phyloP scores from a whole-genome alignment of 495 filamentous ascomycete species.

The Achaetomiella virescens region DNA sequence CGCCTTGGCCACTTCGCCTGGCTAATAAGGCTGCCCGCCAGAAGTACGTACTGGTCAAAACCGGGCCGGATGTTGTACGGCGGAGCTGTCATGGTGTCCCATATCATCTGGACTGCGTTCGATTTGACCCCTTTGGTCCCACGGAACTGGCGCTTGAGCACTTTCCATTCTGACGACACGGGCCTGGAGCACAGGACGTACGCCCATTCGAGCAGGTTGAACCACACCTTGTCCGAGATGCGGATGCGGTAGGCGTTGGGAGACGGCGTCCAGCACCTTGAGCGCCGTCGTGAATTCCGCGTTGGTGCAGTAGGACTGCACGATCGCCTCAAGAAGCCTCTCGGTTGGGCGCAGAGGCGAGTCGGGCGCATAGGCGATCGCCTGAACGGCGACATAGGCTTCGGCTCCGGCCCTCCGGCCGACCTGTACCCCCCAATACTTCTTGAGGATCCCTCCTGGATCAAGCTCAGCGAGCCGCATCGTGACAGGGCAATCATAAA shows the following conservation, averaged over 20 bases:
- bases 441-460: constrained; percentile 17
- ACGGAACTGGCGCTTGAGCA: constrained; percentile 6
- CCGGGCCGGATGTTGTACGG: constrained; percentile 26
- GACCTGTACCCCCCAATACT: constrained; percentile 19
- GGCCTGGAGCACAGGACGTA: constrained; percentile 26
- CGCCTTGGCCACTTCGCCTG: constrained; percentile 12
- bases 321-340: constrained; percentile 29
- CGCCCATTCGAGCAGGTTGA: constrained; percentile 32
- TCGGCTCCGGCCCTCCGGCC: background rate
- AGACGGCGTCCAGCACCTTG: constrained; percentile 28
- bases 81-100: constrained; percentile 29
- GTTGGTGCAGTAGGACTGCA: constrained; percentile 32
- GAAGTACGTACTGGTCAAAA: constrained; percentile 27
- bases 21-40: constrained; percentile 25
- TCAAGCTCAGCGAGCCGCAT: constrained; percentile 17
- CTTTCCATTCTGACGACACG: constrained; percentile 24
- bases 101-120: constrained; percentile 26
- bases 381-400: constrained; percentile 1
- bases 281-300: constrained; percentile 26
- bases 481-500: constrained; percentile 28
- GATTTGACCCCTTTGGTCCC: constrained; percentile 14
- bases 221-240: constrained; percentile 29
- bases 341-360: constrained; percentile 22
- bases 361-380: background rate
- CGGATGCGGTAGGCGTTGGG: constrained; percentile 21